A percentile compares a stretch with the other conserved stretches of the same genome.
These are phyloP conservation scores for Orychophragmus violaceus DNA, from an alignment of 345 rosid species.

Conservation along the genomic window DNA sequence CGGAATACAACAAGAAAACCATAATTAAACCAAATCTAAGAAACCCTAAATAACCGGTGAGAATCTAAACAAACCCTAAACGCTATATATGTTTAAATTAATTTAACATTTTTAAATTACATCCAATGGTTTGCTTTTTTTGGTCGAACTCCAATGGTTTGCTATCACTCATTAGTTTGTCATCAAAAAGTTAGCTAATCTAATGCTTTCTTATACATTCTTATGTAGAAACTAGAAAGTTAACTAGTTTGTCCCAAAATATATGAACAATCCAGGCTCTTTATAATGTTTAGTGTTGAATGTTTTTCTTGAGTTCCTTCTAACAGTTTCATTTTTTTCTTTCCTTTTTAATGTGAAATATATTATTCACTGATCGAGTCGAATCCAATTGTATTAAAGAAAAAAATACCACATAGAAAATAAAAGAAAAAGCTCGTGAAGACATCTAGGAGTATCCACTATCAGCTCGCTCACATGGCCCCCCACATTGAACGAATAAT, in stretches of 20 bases:
- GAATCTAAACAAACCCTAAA: too few species aligned
- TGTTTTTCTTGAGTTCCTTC: neutral
- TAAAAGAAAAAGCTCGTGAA: neutral
- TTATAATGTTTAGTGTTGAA: too few species aligned
- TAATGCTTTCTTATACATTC: neutral
- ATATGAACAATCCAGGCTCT: too few species aligned
- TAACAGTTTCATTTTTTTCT: neutral
- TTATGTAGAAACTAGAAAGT: neutral
- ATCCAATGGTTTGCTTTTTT: neutral
- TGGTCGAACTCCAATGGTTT: too few species aligned
- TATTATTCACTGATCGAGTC: neutral
- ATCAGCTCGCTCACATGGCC: constrained; percentile 24
- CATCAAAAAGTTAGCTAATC: neutral
- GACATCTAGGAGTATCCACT: constrained; percentile 21
- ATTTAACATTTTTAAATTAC: too few species aligned
- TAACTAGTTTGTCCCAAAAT: neutral
- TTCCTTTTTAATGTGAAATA: neutral
- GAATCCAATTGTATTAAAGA: neutral
- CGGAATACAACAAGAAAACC: too few species aligned
- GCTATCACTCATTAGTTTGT: neutral
- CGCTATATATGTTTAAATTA: too few species aligned
- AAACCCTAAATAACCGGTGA: too few species aligned
- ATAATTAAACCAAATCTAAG: too few species aligned
- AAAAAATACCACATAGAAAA: neutral
- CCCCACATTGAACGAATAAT: constrained; percentile 15